Percentiles rank a stretch among this genome's conserved stretches.
Evolutionary conservation across 2,329 filamentous ascomycete genomes (phyloP).

Genomic region (Colletotrichum tropicale): DNA sequence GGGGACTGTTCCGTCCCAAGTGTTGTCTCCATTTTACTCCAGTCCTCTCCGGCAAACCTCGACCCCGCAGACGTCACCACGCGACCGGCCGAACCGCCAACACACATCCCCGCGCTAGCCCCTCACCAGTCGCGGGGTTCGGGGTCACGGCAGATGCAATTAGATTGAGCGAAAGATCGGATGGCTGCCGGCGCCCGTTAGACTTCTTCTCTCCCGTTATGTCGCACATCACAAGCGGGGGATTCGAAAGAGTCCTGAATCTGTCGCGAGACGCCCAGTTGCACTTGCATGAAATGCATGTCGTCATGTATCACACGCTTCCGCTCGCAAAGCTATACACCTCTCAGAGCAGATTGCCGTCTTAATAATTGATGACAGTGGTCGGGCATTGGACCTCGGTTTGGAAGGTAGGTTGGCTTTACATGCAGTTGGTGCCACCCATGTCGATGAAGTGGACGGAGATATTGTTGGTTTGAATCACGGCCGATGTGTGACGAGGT

Average conservation of each 20-base stretch:
- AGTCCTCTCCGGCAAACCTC: neutral
- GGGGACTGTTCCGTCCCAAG: neutral
- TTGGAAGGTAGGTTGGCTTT: neutral
- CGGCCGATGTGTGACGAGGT: neutral
- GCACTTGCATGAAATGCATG: neutral
- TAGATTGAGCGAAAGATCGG: neutral
- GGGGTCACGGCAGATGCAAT: neutral
- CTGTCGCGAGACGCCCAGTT: neutral
- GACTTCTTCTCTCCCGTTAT: neutral
- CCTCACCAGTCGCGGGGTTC: slow-evolving; percentile 3
- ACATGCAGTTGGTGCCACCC: neutral
- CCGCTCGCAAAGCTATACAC: neutral
- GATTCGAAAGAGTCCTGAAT: neutral
- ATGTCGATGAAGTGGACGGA: neutral
- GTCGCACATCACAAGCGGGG: neutral
- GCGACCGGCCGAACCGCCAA: neutral
- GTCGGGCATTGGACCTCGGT: neutral
- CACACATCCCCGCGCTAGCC: neutral
- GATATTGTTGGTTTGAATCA: neutral
- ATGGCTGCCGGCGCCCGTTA: neutral
- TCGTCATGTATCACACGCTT: neutral
- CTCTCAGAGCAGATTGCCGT: neutral
- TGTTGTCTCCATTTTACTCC: neutral
- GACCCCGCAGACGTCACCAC: slow-evolving; percentile 8
- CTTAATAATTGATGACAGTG: neutral